Conservation (phyloP, 768 basidiomycete genomes). For the Boletus pseudopeckii region DNA sequence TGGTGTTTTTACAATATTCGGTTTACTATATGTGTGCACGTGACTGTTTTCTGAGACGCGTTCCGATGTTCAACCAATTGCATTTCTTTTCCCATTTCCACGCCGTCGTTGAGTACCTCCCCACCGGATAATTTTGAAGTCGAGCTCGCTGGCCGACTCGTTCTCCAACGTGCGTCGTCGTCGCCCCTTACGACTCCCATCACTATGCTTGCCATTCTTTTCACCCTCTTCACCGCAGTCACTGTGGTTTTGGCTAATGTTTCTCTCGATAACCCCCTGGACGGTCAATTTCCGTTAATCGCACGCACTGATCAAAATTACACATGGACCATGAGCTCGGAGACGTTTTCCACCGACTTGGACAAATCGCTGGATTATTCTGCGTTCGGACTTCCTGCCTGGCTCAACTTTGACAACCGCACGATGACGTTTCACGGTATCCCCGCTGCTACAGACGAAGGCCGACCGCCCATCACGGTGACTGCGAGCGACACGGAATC, state of each 20-base stretch:
- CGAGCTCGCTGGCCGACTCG: slow-evolving; percentile 62
- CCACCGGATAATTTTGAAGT: slow-evolving; percentile 19
- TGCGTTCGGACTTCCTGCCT: slow-evolving; percentile 58
- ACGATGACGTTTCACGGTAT: slow-evolving; percentile 65
- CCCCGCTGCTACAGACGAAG: slow-evolving; percentile 61
- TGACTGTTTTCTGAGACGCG: slow-evolving; percentile 24
- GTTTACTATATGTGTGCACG: slow-evolving; percentile 19
- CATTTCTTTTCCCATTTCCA: slow-evolving; percentile 9
- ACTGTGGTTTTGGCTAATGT: slow-evolving; percentile 43
- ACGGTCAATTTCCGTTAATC: slow-evolving; percentile 73
- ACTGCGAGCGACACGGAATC: slow-evolving; percentile 55
- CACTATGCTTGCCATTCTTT: slow-evolving; percentile 66
- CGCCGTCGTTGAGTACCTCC: not conserved
- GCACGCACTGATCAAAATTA: slow-evolving; percentile 65
- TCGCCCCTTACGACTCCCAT: slow-evolving; percentile 47
- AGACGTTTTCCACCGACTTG: slow-evolving; percentile 58
- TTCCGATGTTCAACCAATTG: slow-evolving; percentile 12
- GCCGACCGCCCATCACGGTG: slow-evolving; percentile 56
- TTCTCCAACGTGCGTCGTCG: slow-evolving; percentile 36
- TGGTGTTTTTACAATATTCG: slow-evolving; percentile 6
- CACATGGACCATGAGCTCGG: slow-evolving; percentile 62
- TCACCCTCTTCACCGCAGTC: slow-evolving; percentile 41
- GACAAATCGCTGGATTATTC: slow-evolving; percentile 49
- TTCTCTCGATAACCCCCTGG: slow-evolving; percentile 55
- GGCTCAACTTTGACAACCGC: slow-evolving; percentile 70